Evolutionary conservation across 306 rosid species (phyloP).

Genomic region (Sphenostylis stenocarpa): DNA sequence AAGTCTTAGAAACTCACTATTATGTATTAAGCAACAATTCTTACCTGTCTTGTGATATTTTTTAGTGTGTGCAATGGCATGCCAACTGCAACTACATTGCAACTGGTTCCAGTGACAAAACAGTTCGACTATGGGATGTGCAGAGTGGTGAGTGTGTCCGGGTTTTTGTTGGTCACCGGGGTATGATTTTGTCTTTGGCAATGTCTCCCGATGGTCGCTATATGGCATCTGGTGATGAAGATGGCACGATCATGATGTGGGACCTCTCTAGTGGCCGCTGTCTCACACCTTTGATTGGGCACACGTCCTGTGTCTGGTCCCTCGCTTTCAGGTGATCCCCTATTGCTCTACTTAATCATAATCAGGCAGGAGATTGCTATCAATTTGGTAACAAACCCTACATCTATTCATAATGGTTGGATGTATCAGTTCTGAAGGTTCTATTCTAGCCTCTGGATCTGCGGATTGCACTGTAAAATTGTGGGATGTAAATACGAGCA

Average conservation of each 20-base stretch:
- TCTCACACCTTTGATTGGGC: slow-evolving; percentile 82
- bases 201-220: slow-evolving; percentile 97
- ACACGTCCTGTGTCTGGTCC: slow-evolving; percentile 92
- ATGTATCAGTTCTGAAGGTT: slow-evolving; percentile 79
- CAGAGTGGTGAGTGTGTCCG: slow-evolving; percentile 96
- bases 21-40: background rate
- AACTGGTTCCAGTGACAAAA: slow-evolving; percentile 96
- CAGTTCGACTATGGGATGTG: slow-evolving; percentile 94
- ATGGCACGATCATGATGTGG: slow-evolving; percentile 97
- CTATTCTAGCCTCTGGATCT: slow-evolving; percentile 94
- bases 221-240: slow-evolving; percentile 98
- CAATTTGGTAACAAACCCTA: background rate
- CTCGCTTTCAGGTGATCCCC: slow-evolving; percentile 77
- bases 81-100: slow-evolving; percentile 98
- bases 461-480: slow-evolving; percentile 95
- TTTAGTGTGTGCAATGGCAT: slow-evolving; percentile 97
- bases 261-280: slow-evolving; percentile 91
- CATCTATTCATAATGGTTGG: slow-evolving; percentile 11
- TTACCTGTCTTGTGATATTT: slow-evolving; percentile 21
- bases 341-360: background rate
- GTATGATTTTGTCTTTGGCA: slow-evolving; percentile 85
- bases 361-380: background rate
- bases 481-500: slow-evolving; percentile 88
- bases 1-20: background rate
- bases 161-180: slow-evolving; percentile 93